Evolutionary conservation across 169 alveolate genomes (phyloP).

Genomic region (Cryptosporidium ubiquitum): DNA sequence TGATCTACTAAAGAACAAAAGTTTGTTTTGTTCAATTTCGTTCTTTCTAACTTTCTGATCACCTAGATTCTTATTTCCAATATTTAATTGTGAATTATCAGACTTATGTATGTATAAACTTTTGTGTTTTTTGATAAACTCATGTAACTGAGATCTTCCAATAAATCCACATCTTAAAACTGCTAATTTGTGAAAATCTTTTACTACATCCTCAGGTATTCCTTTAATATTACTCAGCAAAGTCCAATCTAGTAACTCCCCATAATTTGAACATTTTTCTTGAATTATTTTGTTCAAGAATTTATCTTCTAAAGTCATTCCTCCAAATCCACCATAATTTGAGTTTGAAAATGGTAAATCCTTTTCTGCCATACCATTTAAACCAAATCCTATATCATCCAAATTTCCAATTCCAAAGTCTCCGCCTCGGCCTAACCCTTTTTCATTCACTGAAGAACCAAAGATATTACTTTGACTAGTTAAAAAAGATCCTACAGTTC

Average conservation of each 20-base stretch:
- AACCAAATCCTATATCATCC: not conserved
- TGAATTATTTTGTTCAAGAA: not conserved
- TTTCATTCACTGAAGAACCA: not conserved
- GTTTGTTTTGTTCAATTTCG: slow-evolving; percentile 1
- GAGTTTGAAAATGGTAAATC: not conserved
- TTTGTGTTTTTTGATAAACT: slow-evolving; percentile 30
- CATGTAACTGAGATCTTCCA: slow-evolving; percentile 61
- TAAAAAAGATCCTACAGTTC: not conserved
- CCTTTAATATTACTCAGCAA: slow-evolving; percentile 18
- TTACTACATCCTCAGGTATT: slow-evolving; percentile 41
- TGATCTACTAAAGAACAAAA: not conserved
- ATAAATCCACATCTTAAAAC: slow-evolving; percentile 40
- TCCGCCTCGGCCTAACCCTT: not conserved
- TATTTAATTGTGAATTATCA: not conserved
- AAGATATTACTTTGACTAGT: not conserved
- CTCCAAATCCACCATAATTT: not conserved
- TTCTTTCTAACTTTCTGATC: not conserved
- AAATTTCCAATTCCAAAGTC: not conserved
- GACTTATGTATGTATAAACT: slow-evolving; percentile 3
- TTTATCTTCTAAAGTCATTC: not conserved
- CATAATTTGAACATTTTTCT: slow-evolving; percentile 35
- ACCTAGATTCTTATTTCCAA: not conserved
- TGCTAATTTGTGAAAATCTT: slow-evolving; percentile 30
- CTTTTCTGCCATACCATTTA: not conserved
- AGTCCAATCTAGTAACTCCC: slow-evolving; percentile 56